Base-by-base conservation (phyloP, 306 rosid genomes). In the Biancaea sappan region DNA sequence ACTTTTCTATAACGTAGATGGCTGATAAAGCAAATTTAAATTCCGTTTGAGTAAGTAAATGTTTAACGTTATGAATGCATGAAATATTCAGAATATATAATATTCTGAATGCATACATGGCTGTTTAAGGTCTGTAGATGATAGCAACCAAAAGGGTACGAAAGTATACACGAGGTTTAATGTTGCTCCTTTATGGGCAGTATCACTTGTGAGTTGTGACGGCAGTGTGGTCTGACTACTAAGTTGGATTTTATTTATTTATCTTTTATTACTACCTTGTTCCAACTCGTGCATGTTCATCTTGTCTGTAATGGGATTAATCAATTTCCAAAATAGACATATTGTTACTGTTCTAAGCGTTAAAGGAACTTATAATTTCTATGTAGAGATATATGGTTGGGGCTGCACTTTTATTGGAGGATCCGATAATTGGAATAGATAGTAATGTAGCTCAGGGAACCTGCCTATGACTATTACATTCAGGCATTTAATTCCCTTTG, bases 401-500 rank as follows among this genome's bases (percentile, higher is more conserved):
- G 38, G 38, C 65, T 60, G 9, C 19, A 58, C 41, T 66, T 18
- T 53, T n/a, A 32, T 19, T 69, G 46, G 26, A 28, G 35, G 52
- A 22, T 35, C 56, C 43, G 32, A 31, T 21, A 19, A 64, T 52
- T 35, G 14, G 74, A 81, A 52, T 47, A 19, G 58, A 57, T 50
- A 26, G 21, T 18, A 48, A 66, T 25, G 29, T 43, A 19, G 60
- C 66, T 74, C 59, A 18, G 52, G 15, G 38, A 73, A 79, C 60
- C 80, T 68, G 12, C 37, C 21, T 14, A 5, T 50, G 61, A 51
- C 31, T 50, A 22, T 74, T 44, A 40, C 60, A 47, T 35, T 18
- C 68, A 16, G 61, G 68, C 73, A 31, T n/a, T 64, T 70, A 41
- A 28, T 74, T 75, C 66, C 79, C 28, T 59, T 19, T 29, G 66